These are phyloP conservation scores for Plasmodium gonderi DNA, from an alignment of 169 alveolate species.

Conservation along the genomic window DNA sequence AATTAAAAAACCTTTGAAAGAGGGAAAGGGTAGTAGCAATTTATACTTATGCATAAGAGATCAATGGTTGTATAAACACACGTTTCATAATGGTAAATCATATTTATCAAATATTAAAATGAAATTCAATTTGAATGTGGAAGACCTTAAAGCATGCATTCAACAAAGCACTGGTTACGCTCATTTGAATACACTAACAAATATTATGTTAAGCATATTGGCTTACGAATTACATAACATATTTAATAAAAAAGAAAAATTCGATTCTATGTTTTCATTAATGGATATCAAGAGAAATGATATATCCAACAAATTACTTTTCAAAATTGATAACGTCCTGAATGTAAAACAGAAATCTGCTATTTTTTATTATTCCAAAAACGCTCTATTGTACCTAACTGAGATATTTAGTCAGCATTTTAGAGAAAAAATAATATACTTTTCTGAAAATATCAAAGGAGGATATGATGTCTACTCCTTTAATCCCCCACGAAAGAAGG, in stretches of 20 bases:
- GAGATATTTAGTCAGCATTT: slow-evolving; percentile 63
- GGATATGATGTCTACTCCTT: slow-evolving; percentile 38
- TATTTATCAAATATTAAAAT: slow-evolving; percentile 18
- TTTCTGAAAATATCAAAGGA: slow-evolving; percentile 12
- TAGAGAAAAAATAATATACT: slow-evolving; percentile 32
- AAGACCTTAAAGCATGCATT: slow-evolving; percentile 40
- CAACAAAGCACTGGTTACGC: not conserved
- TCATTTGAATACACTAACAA: slow-evolving; percentile 25
- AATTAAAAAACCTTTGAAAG: not conserved
- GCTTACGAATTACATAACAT: slow-evolving; percentile 56
- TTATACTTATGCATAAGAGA: slow-evolving; percentile 40
- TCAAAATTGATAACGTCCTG: slow-evolving; percentile 33
- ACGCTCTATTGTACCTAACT: slow-evolving; percentile 24
- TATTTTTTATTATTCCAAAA: slow-evolving; percentile 56
- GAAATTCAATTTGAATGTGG: slow-evolving; percentile 9
- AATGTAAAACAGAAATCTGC: slow-evolving; percentile 26
- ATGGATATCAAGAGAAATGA: slow-evolving; percentile 23
- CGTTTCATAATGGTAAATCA: slow-evolving; percentile 1
- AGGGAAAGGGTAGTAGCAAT: not conserved
- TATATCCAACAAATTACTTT: not conserved
- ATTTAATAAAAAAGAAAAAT: slow-evolving; percentile 4
- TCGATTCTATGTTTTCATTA: slow-evolving; percentile 23
- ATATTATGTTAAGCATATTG: slow-evolving; percentile 47
- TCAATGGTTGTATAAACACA: slow-evolving; percentile 54
- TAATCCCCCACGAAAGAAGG: not conserved